These are phyloP conservation scores for Tetragonia tetragonoides DNA, from an alignment of 148 eudicot genomes.

Conservation along the genomic window DNA sequence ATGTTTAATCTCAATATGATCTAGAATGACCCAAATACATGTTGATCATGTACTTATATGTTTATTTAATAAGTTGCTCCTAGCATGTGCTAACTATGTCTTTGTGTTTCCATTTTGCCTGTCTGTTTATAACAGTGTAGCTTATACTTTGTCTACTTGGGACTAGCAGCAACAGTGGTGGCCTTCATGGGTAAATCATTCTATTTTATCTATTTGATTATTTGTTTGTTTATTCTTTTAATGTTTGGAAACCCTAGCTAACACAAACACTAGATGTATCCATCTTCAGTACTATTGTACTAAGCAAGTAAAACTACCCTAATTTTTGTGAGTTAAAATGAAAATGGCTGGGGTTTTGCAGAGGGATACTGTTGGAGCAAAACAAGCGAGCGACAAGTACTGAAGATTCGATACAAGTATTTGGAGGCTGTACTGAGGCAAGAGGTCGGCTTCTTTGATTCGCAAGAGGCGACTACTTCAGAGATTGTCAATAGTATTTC, in stretches of 20 bases:
- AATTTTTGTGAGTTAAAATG: no score
- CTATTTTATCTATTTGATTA: not conserved
- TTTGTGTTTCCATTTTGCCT: conserved; percentile 10
- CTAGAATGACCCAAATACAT: not conserved
- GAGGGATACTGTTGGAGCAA: conserved; percentile 97
- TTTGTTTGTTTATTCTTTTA: not conserved
- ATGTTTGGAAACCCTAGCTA: conserved; percentile 23
- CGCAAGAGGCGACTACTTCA: conserved; percentile 93
- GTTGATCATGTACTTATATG: not conserved
- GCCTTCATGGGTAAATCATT: conserved; percentile 81
- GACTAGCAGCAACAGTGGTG: conserved; percentile 63
- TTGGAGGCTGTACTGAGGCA: conserved; percentile 85
- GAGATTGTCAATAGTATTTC: conserved; percentile 77
- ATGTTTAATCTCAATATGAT: no score
- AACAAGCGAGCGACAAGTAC: conserved; percentile 82
- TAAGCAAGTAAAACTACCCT: no score
- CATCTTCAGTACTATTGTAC: no score
- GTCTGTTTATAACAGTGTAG: conserved; percentile 61
- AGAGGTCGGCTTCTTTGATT: conserved; percentile 92
- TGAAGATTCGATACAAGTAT: conserved; percentile 74
- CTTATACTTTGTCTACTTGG: conserved; percentile 82
- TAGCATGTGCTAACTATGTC: conserved; percentile 1
- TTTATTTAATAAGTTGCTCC: not conserved
- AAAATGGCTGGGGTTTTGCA: conserved; percentile 13
- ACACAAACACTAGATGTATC: no score